Base-by-base conservation (phyloP, 2,329 filamentous ascomycete genomes). In the Ophiocordyceps unilateralis region DNA sequence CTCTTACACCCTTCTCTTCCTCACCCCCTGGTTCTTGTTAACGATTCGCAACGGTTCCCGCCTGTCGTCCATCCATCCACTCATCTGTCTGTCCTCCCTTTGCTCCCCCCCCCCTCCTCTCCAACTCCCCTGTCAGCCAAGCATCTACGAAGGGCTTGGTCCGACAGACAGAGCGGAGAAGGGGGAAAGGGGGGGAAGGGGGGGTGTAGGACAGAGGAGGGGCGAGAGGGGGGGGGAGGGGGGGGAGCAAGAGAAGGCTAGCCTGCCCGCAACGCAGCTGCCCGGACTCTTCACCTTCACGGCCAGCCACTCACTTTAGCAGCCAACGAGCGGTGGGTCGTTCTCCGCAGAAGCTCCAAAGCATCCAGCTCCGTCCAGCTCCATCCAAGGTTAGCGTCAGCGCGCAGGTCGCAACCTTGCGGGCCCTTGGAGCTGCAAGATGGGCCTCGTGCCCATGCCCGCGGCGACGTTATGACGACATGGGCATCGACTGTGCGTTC, bases 1-100 rank as follows among this genome's bases (percentile, higher is more conserved):
- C 26, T 4, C 17, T 15, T 28, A 11, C 22, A 32, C 38, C 38
- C 32, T 37, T 15, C 14, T 7, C 24, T 36, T 15, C 12, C 30
- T 7, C 30, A 5, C 15, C 15, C 32, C 15, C 9, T n/a, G 15
- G n/a, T 19, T 37, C 19, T 22, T 28, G 38, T 41, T 23, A 26
- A 39, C 28, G 43, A 23, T 30, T 40, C 40, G 39, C 17, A 42
- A 45, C 21, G 22, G 21, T 23, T 42, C 28, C 40, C 44, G 44
- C 20, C 44, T 42, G 43, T 30, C 24, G 43, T 44, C 42, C 30
- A n/a, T 20, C 30, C 42, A 34, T 34, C 32, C 32, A 34, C 15
- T 20, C 22, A 41, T 20, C 14, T 22, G 10, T 41, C 17, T 41
- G 39, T 41, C 39, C 15, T 17, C n/a, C 24, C 39, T 7, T 20